Evolutionary conservation across 1,139 yeast genomes (phyloP).

Genomic region (Suzukiozyma palmioleophila): DNA sequence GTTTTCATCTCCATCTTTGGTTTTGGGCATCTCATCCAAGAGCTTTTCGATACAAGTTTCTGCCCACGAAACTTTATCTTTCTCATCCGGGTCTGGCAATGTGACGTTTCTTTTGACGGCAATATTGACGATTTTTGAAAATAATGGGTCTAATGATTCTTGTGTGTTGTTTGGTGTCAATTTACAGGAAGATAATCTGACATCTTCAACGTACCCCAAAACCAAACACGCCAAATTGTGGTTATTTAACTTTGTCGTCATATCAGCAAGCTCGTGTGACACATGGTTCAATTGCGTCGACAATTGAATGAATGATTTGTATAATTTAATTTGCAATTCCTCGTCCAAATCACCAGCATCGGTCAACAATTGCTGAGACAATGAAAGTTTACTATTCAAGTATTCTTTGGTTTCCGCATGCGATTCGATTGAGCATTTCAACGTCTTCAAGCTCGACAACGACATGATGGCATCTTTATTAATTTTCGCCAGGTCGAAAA

Average conservation of each 20-base stretch:
- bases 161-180: slow-evolving; percentile 6
- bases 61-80: slow-evolving; percentile 44
- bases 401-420: slow-evolving; percentile 31
- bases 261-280: slow-evolving; percentile 28
- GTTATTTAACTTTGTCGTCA: slow-evolving; percentile 26
- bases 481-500: slow-evolving; percentile 38
- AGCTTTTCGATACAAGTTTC: slow-evolving; percentile 47
- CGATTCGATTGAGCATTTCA: slow-evolving; percentile 28
- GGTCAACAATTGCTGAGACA: slow-evolving; percentile 35
- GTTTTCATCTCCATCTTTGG: slow-evolving; percentile 7
- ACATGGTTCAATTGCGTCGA: slow-evolving; percentile 27
- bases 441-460: slow-evolving; percentile 22
- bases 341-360: slow-evolving; percentile 23
- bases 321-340: slow-evolving; percentile 25
- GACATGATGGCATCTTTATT: slow-evolving; percentile 34
- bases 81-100: slow-evolving; percentile 38
- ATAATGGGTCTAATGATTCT: slow-evolving; percentile 39
- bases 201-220: slow-evolving; percentile 45
- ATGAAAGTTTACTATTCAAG: slow-evolving; percentile 26
- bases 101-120: slow-evolving; percentile 49
- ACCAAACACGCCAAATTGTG: slow-evolving; percentile 44
- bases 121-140: slow-evolving; percentile 49
- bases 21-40: slow-evolving; percentile 6
- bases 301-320: slow-evolving; percentile 31
- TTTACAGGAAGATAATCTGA: slow-evolving; percentile 16